phyloP scores from a whole-genome alignment of 1,139 yeast species.

The Geotrichum klebahnii region DNA sequence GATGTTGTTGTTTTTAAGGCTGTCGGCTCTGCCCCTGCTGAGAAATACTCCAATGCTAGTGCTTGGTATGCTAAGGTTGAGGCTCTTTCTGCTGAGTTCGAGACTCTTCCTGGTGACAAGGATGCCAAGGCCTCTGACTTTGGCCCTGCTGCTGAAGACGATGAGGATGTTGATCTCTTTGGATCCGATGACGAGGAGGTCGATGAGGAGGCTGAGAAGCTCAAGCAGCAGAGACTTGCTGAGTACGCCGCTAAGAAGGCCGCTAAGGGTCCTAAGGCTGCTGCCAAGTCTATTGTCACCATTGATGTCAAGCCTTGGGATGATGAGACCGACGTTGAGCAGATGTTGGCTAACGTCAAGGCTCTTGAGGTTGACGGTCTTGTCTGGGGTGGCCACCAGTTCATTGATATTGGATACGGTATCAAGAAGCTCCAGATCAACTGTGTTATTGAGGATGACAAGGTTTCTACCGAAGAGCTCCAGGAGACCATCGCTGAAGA shows the following conservation, averaged over 20 bases:
- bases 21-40: slow-evolving; percentile 69
- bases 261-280: slow-evolving; percentile 93
- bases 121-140: slow-evolving; percentile 33
- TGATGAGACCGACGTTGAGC: slow-evolving; percentile 91
- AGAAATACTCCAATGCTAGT: slow-evolving; percentile 86
- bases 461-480: slow-evolving; percentile 87
- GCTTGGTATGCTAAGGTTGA: slow-evolving; percentile 99
- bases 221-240: slow-evolving; percentile 95
- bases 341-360: slow-evolving; percentile 55
- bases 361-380: slow-evolving; percentile 83
- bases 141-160: slow-evolving; percentile 79
- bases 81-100: slow-evolving; percentile 81
- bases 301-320: slow-evolving; percentile 99
- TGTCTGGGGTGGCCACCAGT: slow-evolving; percentile 96
- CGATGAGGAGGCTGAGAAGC: slow-evolving; percentile 93
- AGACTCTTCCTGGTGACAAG: slow-evolving; percentile 42
- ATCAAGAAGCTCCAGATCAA: slow-evolving; percentile 98
- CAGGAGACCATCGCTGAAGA: slow-evolving; percentile 83
- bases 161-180: slow-evolving; percentile 80
- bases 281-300: slow-evolving; percentile 96
- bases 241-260: slow-evolving; percentile 97
- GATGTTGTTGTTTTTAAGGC: slow-evolving; percentile 90
- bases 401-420: slow-evolving; percentile 97
- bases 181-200: slow-evolving; percentile 93
- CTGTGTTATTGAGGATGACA: slow-evolving; percentile 95